Evolutionary conservation across 1,284 basidiomycete genomes (phyloP), one percentile per base, ranked within the genome.

Genomic region (Coniferiporia sulphurascens): DNA sequence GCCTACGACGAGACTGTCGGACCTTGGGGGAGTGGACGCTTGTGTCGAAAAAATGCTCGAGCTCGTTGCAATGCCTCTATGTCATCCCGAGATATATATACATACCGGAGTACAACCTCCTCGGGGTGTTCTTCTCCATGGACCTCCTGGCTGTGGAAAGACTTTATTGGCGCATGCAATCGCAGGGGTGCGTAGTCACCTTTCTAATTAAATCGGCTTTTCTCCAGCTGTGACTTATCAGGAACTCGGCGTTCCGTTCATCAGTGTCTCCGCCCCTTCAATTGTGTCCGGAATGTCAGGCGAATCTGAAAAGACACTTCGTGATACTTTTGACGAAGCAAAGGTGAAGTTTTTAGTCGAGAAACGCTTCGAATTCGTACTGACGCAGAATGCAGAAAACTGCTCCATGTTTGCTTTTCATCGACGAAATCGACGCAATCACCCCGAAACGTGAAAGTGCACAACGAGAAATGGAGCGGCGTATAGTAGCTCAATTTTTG

Each of bases 241-340:
- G 93, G 93, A 97, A 76, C 79, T 97, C 1, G 89, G 86, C 1
- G 81, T 98, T 2, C 96, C 95, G 0, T 98, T 98, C 70, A 93
- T 99, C 64, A 91, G 80, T 56, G 86, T 99, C 59, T 95, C 93
- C 4, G 95, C 96, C 0, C 96, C 96, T 0, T 92, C 90, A 0
- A 91, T 99, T 62, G 95, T 99, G 1, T 95, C 91, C 0, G 96
- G 96, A 0, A 98, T 98, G 89, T 97, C 93, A 0, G 96, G 96
- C 59, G 96, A 99, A 74, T 95, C 91, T 0, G 96, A 99, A 72
- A 97, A 96, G 75, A 95, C 94, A 0, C 76, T 99, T 15, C 78
- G 96, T 49, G 96, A 98, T 68, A 95, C 93, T 0, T 99, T 99
- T 69, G 96, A 98, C 46, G 93, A 97, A 72, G 95, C 94, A 5